Evolutionary conservation across 2,329 filamentous ascomycete genomes (phyloP), one percentile per base, ranked within the genome.

Genomic region (Rhexocercosporidium sp.): DNA sequence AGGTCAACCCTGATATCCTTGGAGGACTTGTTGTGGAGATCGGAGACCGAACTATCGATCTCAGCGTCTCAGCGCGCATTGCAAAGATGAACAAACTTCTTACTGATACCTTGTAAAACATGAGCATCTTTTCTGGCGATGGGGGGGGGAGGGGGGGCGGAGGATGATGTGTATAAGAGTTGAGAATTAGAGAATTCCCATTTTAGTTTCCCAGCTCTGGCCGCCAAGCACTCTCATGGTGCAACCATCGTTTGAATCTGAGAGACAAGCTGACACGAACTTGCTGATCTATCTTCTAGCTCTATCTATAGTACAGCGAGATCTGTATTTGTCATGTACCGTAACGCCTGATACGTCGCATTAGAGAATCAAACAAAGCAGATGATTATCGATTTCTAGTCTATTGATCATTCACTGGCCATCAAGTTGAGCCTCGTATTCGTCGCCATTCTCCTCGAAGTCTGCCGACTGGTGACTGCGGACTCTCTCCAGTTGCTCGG

Each of bases 51-150:
- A 98, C 95, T 81, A 97, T 99, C 79, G 96, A 99, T 84, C 91
- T 97, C 76, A 96, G 92, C 83, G 94, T 99, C 78, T 95, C 95
- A 59, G 86, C 92, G 81, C 96, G 95, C 88, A 91, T 99, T 82
- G 88, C 92, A 81, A 97, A 94, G 90, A 93, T 99, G 89, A 99
- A 99, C 93, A 99, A 98, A 91, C 90, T 97, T 81, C 92, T 99
- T 80, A 94, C 88, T 76, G 96, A 99, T 84, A 88, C 91, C 82
- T 86, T 99, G 92, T 99, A 97, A 92, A 94, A 82, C n/a, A 57
- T 8, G 31, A 66, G 70, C 54, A 60, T 69, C 71, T 66, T 76
- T 77, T 74, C 74, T 73, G 67, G 68, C 71, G 57, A 29, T 53
- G 47, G 81, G 79, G 51, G 59, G 62, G 69, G 62, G 39, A 66